phyloP scores from a whole-genome alignment of 2,329 filamentous ascomycete species.

The Colletotrichum acutatum region DNA sequence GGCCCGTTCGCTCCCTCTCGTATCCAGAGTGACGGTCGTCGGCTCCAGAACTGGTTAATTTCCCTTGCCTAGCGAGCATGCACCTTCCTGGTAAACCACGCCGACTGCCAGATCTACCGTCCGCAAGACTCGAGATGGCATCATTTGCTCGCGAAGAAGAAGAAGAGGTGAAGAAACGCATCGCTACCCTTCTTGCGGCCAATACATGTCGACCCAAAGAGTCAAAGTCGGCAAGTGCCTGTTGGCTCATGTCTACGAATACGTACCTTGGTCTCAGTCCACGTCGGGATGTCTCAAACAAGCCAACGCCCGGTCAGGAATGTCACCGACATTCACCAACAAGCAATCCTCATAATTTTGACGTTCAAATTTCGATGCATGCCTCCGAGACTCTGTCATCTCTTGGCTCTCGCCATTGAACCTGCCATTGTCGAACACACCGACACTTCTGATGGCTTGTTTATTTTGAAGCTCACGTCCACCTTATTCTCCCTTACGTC shows the following conservation, averaged over 20 bases:
- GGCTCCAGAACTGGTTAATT: slow-evolving; percentile 21
- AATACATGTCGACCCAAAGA: slow-evolving; percentile 3
- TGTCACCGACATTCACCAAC: slow-evolving; percentile 5
- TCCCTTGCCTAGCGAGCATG: slow-evolving; percentile 11
- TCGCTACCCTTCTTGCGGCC: not conserved
- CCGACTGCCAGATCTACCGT: slow-evolving; percentile 3
- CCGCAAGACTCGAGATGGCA: not conserved
- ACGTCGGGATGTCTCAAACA: not conserved
- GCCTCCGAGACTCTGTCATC: slow-evolving; percentile 1
- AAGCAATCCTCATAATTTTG: not conserved
- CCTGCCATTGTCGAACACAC: not conserved
- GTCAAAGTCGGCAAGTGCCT: not conserved
- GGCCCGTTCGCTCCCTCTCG: slow-evolving; percentile 24
- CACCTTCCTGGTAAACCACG: slow-evolving; percentile 22
- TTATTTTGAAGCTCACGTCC: slow-evolving; percentile 1
- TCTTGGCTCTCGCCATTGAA: not conserved
- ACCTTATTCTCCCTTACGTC: not conserved
- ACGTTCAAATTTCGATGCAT: slow-evolving; percentile 19
- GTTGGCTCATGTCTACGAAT: not conserved
- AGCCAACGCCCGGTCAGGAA: slow-evolving; percentile 4
- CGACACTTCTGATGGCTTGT: not conserved
- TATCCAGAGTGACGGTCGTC: slow-evolving; percentile 28
- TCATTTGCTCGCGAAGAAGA: not conserved
- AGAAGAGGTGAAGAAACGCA: not conserved
- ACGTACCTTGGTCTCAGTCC: not conserved